These are phyloP conservation scores for Candida pseudofarinosa DNA, from an alignment of 805 yeast genomes.

Conservation along the genomic window DNA sequence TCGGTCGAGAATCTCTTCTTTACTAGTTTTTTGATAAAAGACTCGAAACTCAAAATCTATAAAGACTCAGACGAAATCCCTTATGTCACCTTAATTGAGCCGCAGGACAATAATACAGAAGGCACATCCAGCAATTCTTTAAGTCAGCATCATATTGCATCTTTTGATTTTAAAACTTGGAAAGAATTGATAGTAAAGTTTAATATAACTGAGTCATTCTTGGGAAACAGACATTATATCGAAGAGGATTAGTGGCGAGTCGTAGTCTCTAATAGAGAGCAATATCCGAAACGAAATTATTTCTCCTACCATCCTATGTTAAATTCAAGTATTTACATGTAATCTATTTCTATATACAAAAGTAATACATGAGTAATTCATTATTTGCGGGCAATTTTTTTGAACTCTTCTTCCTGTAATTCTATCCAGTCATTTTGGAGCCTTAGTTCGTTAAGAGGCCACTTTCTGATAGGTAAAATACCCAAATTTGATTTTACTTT, in stretches of 20 bases:
- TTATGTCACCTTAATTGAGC: slow-evolving; percentile 27
- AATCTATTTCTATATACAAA: too few species aligned
- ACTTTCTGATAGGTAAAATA: slow-evolving; percentile 66
- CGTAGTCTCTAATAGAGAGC: too few species aligned
- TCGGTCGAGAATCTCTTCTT: slow-evolving; percentile 83
- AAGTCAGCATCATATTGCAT: slow-evolving; percentile 66
- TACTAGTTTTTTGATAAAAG: slow-evolving; percentile 74
- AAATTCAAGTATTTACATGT: too few species aligned
- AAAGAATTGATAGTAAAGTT: slow-evolving; percentile 47
- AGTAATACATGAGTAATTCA: too few species aligned
- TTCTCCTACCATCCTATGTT: too few species aligned
- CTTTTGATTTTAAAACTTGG: slow-evolving; percentile 69
- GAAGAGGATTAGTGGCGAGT: slow-evolving; percentile 19
- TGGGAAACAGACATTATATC: slow-evolving; percentile 38
- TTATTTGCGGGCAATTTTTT: too few species aligned
- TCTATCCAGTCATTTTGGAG: slow-evolving; percentile 50
- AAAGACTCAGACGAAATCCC: slow-evolving; percentile 46
- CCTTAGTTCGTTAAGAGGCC: slow-evolving; percentile 67
- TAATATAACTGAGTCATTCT: slow-evolving; percentile 52
- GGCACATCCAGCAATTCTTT: slow-evolving; percentile 12
- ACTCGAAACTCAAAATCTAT: slow-evolving; percentile 56
- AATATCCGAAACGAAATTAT: too few species aligned
- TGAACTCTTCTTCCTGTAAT: slow-evolving; percentile 15
- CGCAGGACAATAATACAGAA: slow-evolving; percentile 13
- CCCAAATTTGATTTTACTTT: slow-evolving; percentile 45